Base-by-base conservation (phyloP, 1,139 yeast species). In the Yamadazyma buinensis region DNA sequence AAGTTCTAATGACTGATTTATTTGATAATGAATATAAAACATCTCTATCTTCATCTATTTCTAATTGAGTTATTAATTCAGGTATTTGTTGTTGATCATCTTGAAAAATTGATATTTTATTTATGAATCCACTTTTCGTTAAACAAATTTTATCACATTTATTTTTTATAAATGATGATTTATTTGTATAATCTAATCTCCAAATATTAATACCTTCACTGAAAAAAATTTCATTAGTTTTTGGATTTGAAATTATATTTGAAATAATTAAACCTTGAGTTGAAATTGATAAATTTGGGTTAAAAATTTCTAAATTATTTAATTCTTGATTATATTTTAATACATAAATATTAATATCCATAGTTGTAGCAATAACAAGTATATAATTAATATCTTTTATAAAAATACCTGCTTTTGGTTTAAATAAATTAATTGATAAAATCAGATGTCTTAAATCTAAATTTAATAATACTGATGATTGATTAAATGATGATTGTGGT, bases 131-230 rank as follows among this genome's bases (percentile, higher is more conserved):
- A 10, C 81, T 73, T 52, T 83, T 79, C 1, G 94, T 84, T 34
- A 83, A 69, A 53, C 96, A 86, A 22, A 82, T 77, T 55, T 87
- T 88, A 44, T 79, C 80, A 52, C 95, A 86, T 48, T 80, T 83
- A 51, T 85, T 84, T 43, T 82, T 79, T 52, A 87, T 87, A 84
- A 96, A 92, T 33, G 87, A 83, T 30, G 90, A 92, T 24, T 84
- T 77, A 43, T 81, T 84, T n/a, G 90, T 76, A 54, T 94, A 94
- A 40, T 78, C 81, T 38, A 92, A 67, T 52, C 87, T 88, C 95
- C 97, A 92, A 32, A 94, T 70, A 48, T 90, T 80, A 29, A 75
- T 64, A 3, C 92, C 95, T 47, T 85, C 88, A 14, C 84, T 72
- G 55, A 94, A 86, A 54, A 84, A 87, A 7, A 94, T 77, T 37